Evolutionary conservation across 352 stramenopile genomes (phyloP).

Genomic region (Pythium sukuiense): DNA sequence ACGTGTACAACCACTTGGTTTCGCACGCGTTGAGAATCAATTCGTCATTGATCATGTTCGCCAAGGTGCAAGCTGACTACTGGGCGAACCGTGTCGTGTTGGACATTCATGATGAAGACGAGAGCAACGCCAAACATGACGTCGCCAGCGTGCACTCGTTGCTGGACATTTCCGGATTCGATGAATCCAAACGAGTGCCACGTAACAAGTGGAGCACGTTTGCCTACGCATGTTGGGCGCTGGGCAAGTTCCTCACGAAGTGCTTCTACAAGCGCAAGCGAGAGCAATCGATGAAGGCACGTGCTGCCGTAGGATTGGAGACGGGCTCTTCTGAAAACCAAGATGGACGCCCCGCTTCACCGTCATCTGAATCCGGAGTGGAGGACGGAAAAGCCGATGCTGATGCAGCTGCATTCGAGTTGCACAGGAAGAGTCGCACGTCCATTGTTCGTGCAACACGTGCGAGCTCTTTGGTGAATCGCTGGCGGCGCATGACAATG

Average conservation of each 20-base stretch:
- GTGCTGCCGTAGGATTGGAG: slow-evolving; percentile 6
- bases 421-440: slow-evolving; percentile 38
- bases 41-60: slow-evolving; percentile 80
- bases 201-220: slow-evolving; percentile 81
- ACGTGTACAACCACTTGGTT: slow-evolving; percentile 62
- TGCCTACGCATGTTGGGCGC: slow-evolving; percentile 59
- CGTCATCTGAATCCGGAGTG: slow-evolving; percentile 1
- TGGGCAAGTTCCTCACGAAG: slow-evolving; percentile 53
- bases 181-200: slow-evolving; percentile 59
- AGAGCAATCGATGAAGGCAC: slow-evolving; percentile 13
- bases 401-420: background rate
- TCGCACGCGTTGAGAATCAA: slow-evolving; percentile 63
- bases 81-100: slow-evolving; percentile 59
- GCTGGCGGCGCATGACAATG: slow-evolving; percentile 59
- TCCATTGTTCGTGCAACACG: slow-evolving; percentile 47
- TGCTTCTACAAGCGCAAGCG: slow-evolving; percentile 30
- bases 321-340: background rate
- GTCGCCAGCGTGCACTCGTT: slow-evolving; percentile 72
- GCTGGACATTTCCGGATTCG: slow-evolving; percentile 62
- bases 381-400: slow-evolving; percentile 20
- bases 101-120: slow-evolving; percentile 34
- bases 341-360: background rate
- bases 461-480: slow-evolving; percentile 57
- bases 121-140: slow-evolving; percentile 45
- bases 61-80: slow-evolving; percentile 78